Percentiles rank a stretch among this genome's conserved stretches.
These are phyloP conservation scores for Monosporascus cannonballus DNA, from an alignment of 2,329 filamentous ascomycete genomes.

Conservation along the genomic window DNA sequence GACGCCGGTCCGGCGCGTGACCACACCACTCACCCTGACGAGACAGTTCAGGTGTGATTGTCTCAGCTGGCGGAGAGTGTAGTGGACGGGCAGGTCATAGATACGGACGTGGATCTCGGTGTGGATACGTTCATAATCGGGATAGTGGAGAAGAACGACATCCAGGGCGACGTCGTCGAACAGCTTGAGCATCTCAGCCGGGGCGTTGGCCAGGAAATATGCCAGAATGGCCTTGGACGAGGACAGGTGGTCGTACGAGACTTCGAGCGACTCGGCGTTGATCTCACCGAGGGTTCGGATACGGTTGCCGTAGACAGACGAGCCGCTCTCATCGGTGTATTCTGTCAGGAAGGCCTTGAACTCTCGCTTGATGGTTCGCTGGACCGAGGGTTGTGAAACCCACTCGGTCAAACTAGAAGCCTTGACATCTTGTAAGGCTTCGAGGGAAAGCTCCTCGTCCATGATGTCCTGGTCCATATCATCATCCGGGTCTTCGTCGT, in stretches of 20 bases:
- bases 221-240: slow-evolving; percentile 88
- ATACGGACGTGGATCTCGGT: slow-evolving; percentile 97
- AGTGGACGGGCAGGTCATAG: slow-evolving; percentile 87
- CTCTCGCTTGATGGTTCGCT: slow-evolving; percentile 88
- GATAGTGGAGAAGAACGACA: slow-evolving; percentile 90
- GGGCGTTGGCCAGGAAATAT: slow-evolving; percentile 93
- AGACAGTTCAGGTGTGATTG: slow-evolving; percentile 95
- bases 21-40: slow-evolving; percentile 88
- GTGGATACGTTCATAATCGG: slow-evolving; percentile 95
- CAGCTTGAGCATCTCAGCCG: slow-evolving; percentile 89
- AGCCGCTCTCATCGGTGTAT: slow-evolving; percentile 82
- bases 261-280: slow-evolving; percentile 92
- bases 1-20: slow-evolving; percentile 88
- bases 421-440: slow-evolving; percentile 89
- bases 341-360: slow-evolving; percentile 98
- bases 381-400: slow-evolving; percentile 84
- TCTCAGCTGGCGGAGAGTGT: slow-evolving; percentile 89
- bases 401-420: slow-evolving; percentile 90
- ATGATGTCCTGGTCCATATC: slow-evolving; percentile 90
- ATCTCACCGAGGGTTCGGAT: slow-evolving; percentile 95
- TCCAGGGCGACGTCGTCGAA: slow-evolving; percentile 98
- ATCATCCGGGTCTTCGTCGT: slow-evolving; percentile 91
- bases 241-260: slow-evolving; percentile 89
- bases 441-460: slow-evolving; percentile 89
- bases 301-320: slow-evolving; percentile 89